Evolutionary conservation across 2,329 filamentous ascomycete genomes (phyloP).

Genomic region (Alternaria panax): DNA sequence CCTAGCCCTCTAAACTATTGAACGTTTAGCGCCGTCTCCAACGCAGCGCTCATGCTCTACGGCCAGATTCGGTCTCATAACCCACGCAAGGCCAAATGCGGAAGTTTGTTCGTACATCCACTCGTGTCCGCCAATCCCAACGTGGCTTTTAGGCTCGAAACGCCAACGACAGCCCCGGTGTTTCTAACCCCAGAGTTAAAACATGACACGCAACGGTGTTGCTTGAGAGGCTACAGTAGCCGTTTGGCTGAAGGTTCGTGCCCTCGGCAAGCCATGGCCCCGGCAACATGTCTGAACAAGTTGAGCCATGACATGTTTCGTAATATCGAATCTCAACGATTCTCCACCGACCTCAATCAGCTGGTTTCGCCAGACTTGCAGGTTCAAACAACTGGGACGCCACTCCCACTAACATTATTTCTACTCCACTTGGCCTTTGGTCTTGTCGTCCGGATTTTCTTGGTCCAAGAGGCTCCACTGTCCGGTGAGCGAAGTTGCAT

Average conservation of each 20-base stretch:
- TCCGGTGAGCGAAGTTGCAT: conserved; percentile 11
- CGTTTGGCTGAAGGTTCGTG: conserved; percentile 7
- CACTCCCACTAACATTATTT: background rate
- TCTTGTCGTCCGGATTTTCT: background rate
- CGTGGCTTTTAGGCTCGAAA: conserved; percentile 9
- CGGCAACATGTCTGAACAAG: conserved; percentile 9
- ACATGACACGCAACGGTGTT: conserved; percentile 18
- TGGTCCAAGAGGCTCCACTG: background rate
- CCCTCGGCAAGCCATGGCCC: background rate
- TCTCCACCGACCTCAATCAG: background rate
- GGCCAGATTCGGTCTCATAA: conserved; percentile 7
- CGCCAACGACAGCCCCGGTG: conserved; percentile 13
- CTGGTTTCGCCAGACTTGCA: background rate
- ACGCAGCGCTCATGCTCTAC: background rate
- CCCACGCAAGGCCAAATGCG: background rate
- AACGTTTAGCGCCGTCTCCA: conserved; percentile 4
- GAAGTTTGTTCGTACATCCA: conserved; percentile 3
- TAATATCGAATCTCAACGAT: conserved; percentile 11
- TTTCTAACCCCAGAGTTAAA: conserved; percentile 15
- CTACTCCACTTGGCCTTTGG: background rate
- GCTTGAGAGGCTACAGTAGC: conserved; percentile 3
- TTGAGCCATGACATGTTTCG: conserved; percentile 17
- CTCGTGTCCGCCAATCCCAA: background rate
- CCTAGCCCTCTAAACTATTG: conserved; percentile 11
- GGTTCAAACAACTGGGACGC: background rate